Evolutionary conservation across 306 rosid genomes (phyloP).

Genomic region (Cicer pinnatifidum): DNA sequence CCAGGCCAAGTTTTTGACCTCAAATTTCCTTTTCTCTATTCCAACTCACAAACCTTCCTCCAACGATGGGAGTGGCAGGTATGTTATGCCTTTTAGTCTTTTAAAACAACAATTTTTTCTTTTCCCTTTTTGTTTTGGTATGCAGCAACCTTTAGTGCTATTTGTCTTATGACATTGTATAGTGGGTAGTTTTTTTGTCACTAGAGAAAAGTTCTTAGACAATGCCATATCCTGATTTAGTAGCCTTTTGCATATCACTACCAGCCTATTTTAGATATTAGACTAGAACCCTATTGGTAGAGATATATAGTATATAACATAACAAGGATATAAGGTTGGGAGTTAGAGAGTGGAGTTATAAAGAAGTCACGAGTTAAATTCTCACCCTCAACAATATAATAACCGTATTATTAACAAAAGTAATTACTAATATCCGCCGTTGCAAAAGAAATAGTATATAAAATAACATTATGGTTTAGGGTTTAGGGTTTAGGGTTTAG

Average conservation of each 20-base stretch:
- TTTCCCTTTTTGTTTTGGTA: slow-evolving; percentile 9
- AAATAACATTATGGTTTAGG: no score
- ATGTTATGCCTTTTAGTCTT: slow-evolving; percentile 2
- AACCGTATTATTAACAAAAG: no score
- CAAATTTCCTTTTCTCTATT: slow-evolving; percentile 68
- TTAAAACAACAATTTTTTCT: not conserved
- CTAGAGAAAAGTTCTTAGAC: not conserved
- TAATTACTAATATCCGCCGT: no score
- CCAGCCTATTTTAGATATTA: not conserved
- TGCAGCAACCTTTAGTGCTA: not conserved
- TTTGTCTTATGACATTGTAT: not conserved
- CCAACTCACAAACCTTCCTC: slow-evolving; percentile 62
- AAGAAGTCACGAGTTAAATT: no score
- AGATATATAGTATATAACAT: no score
- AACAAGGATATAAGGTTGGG: no score
- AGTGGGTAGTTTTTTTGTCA: slow-evolving; percentile 9
- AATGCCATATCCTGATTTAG: not conserved
- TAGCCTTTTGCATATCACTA: not conserved
- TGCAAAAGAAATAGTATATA: no score
- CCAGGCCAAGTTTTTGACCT: slow-evolving; percentile 60
- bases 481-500: no score
- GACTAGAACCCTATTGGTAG: no score
- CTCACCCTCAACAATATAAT: no score
- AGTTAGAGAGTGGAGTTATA: no score
- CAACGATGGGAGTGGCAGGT: slow-evolving; percentile 45